Evolutionary conservation across 2,329 filamentous ascomycete genomes (phyloP), one percentile per base, ranked within the genome.

Genomic region (Sclerotinia sclerotiorum): DNA sequence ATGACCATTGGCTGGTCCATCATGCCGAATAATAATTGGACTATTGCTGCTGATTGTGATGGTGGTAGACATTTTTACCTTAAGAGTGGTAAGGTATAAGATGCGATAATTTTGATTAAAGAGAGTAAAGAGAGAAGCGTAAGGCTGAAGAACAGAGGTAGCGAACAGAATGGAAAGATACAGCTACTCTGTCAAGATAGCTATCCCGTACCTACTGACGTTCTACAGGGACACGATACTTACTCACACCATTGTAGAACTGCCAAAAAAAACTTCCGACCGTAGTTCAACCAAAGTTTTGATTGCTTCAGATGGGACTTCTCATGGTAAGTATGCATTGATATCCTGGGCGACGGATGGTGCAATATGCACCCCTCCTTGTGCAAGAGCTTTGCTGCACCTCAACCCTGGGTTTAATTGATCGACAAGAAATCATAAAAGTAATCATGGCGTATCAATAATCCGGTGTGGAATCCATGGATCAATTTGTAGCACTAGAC

Each of bases 41-140:
- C 65, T 61, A 17, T 67, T 49, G 55, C 65, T 67, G 44, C 65
- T 67, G 13, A 67, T 67, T 49, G 54, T 67, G 27, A 67, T 67
- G 17, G 65, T 67, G 29, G 65, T 67, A 61, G 65, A 42, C 65
- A 67, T 67, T 7, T 19, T 39, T 19, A 32, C 1, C 15, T 32
- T 15, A 27, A 32, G 19, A 51, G 15, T 39, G 13, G 10, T 15
- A 17, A n/a, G 39, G 39, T 42, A 17, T 42, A 35, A 21, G 1
- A 60, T 48, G 15, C 11, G n/a, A 19, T 32, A 21, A 11, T 35
- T 7, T 3, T 49, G n/a, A 60, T 24, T 6, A 21, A 15, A 13
- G 51, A 60, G 44, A 24, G 32, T 6, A 21, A 15, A 13, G 51
- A 60, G 44, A 24, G 32, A 21, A 19, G 35, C 21, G 2, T n/a